Base-by-base conservation (phyloP, 2,329 filamentous ascomycete species). In the Seiridium unicorne region DNA sequence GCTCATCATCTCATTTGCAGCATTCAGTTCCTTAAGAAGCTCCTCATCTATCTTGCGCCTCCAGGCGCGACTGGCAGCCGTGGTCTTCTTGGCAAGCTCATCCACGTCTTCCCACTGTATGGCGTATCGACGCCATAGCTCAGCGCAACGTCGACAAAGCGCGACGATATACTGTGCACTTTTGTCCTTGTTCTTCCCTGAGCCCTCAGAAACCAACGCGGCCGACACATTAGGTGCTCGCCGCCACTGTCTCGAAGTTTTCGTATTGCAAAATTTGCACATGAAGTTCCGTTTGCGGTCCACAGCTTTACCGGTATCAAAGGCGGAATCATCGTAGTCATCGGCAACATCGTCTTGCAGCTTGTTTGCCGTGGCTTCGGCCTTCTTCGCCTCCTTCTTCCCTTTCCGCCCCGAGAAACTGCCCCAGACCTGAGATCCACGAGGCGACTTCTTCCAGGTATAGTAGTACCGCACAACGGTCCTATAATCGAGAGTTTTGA, bases 91-190 rank as follows among this genome's bases (percentile, higher is more conserved):
- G 44, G 89, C 86, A 44, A 97, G 85, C 68, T 98, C 94, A 47
- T 98, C 95, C 11, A 93, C 84, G 65, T 96, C 92, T 74, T 98
- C 95, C 88, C 92, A 99, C 66, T 96, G 92, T 63, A 99, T 92
- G 13, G 90, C 94, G 74, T 99, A 99, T 65, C 94, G 91, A 55
- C 95, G 89, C 95, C 95, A 99, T 7, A 99, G 80, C 69, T 95
- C 89, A 34, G 93, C 93, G 71, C 95, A 99, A 61, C 94, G 88
- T 60, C 93, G 84, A 72, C 95, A 99, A 4, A 99, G 83, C 3
- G 94, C 93, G 54, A 93, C 84, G 18, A 96, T 85, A 42, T 90
- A 87, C 67, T 90, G 87, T 13, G 83, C 80, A 10, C 85, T 86
- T 72, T 94, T 96, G 65, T 97, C 92, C 74, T 93, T 93, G 68